Evolutionary conservation across 1,284 basidiomycete genomes (phyloP).

Genomic region (Leccinum solheimii): DNA sequence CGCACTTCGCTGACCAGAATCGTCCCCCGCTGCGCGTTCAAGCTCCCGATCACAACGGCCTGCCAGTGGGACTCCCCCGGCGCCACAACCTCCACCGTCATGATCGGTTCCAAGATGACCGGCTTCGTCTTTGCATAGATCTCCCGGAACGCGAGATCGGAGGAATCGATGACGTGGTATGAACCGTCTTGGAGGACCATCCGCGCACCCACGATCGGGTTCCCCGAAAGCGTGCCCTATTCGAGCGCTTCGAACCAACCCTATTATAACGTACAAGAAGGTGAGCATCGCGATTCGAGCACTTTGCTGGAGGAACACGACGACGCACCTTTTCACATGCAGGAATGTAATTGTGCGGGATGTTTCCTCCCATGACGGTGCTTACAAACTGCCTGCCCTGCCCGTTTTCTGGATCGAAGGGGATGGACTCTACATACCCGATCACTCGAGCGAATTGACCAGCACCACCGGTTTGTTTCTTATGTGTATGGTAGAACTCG

Average conservation of each 20-base stretch:
- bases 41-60: constrained; percentile 90
- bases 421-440: constrained; percentile 93
- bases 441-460: constrained; percentile 96
- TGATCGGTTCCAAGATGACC: constrained; percentile 94
- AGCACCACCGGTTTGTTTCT: constrained; percentile 98
- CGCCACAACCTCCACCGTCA: constrained; percentile 97
- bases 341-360: constrained; percentile 91
- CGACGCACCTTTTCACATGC: constrained; percentile 84
- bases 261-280: constrained; percentile 40
- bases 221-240: constrained; percentile 90
- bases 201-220: constrained; percentile 84
- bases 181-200: constrained; percentile 93
- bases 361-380: constrained; percentile 88
- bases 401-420: constrained; percentile 51
- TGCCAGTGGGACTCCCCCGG: constrained; percentile 96
- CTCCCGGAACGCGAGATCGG: constrained; percentile 95
- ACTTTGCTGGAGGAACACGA: background rate
- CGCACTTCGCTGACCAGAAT: constrained; percentile 96
- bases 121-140: constrained; percentile 78
- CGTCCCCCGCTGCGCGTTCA: constrained; percentile 92
- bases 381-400: constrained; percentile 88
- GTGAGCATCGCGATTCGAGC: background rate
- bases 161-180: constrained; percentile 95
- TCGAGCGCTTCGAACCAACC: constrained; percentile 95
- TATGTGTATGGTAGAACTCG: constrained; percentile 92